A percentile compares a stretch with the other conserved stretches of the same genome.
phyloP scores from a whole-genome alignment of 306 rosid genomes.

The Glycyrrhiza uralensis region DNA sequence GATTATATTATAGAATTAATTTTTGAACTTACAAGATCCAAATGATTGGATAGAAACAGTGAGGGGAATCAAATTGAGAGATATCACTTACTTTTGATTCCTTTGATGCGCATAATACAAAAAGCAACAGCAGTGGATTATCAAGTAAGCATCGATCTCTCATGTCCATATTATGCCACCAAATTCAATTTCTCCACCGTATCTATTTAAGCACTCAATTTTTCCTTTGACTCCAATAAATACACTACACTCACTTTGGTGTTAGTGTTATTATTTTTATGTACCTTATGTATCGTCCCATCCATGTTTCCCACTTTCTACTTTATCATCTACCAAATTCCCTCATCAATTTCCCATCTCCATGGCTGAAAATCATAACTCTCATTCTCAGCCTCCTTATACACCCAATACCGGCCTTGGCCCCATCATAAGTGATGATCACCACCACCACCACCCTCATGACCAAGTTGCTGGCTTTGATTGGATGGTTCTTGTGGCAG shows the following conservation, averaged over 20 bases:
- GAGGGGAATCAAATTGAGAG: conserved; percentile 8
- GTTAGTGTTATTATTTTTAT: background rate
- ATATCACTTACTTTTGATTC: conserved; percentile 18
- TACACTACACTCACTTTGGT: background rate
- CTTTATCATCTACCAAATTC: conserved; percentile 3
- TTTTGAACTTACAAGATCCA: background rate
- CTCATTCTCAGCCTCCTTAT: conserved; percentile 13
- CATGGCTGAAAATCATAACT: conserved; percentile 37
- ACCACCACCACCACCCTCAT: background rate
- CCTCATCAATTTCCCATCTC: background rate
- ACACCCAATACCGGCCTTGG: too few relatives aligned
- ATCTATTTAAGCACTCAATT: conserved; percentile 6
- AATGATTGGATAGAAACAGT: background rate
- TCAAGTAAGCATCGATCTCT: conserved; percentile 41
- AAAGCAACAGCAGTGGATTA: conserved; percentile 42
- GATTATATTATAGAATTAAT: too few relatives aligned
- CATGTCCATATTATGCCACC: background rate
- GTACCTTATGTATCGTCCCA: background rate
- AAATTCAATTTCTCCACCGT: background rate
- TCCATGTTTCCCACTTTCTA: conserved; percentile 19
- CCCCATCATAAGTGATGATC: background rate
- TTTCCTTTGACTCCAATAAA: background rate
- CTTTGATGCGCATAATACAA: conserved; percentile 45
- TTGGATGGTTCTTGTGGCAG: conserved; percentile 56
- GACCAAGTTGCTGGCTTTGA: conserved; percentile 33